Conservation (phyloP, 352 stramenopile species). For the Elongisporangium senticosum region DNA sequence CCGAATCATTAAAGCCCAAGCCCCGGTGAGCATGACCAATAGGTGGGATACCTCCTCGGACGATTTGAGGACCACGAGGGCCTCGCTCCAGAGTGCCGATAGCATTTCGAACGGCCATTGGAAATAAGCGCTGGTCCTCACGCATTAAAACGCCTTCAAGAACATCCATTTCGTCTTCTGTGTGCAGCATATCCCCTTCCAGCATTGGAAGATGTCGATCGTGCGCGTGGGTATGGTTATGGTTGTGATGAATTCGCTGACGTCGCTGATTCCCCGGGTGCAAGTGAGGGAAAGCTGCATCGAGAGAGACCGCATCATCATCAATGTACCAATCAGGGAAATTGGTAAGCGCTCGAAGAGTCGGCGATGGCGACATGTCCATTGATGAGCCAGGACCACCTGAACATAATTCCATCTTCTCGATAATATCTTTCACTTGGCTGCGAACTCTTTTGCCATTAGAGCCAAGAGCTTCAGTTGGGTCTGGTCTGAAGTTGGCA, state of each 20-base stretch:
- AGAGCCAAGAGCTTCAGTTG: slow-evolving; percentile 47
- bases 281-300: slow-evolving; percentile 16
- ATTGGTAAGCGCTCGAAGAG: slow-evolving; percentile 48
- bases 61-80: slow-evolving; percentile 13
- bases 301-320: slow-evolving; percentile 42
- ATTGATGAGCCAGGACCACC: slow-evolving; percentile 34
- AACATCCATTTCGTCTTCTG: slow-evolving; percentile 62
- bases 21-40: neutral
- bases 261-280: slow-evolving; percentile 23
- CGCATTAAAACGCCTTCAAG: slow-evolving; percentile 59
- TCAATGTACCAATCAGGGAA: slow-evolving; percentile 77
- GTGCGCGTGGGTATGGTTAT: slow-evolving; percentile 5
- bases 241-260: slow-evolving; percentile 12
- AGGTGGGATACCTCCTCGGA: slow-evolving; percentile 7
- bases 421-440: slow-evolving; percentile 67
- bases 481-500: slow-evolving; percentile 63
- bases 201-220: slow-evolving; percentile 48
- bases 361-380: slow-evolving; percentile 38
- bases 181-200: slow-evolving; percentile 55
- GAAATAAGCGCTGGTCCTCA: slow-evolving; percentile 54
- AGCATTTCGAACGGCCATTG: slow-evolving; percentile 39
- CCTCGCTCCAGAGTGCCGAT: slow-evolving; percentile 32
- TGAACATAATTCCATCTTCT: slow-evolving; percentile 84
- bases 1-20: slow-evolving; percentile 33
- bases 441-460: slow-evolving; percentile 49